Evolutionary conservation across 805 yeast species (phyloP).

Genomic region (Wickerhamiella lipophila): DNA sequence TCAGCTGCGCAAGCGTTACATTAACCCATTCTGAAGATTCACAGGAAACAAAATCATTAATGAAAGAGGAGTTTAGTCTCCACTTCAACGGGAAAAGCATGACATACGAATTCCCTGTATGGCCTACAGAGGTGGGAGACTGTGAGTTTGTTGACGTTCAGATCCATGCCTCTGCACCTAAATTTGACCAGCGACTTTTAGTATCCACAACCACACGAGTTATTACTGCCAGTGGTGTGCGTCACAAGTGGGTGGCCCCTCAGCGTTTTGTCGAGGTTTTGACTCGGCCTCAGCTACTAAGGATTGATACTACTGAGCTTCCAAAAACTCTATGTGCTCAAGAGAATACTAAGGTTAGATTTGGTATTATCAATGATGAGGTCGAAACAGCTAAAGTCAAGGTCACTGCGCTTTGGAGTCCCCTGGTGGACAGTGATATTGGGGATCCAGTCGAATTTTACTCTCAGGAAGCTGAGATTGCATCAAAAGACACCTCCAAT

Average conservation of each 20-base stretch:
- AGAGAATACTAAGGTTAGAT: conserved; percentile 18
- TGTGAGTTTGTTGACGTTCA: conserved; percentile 17
- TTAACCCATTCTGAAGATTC: background rate
- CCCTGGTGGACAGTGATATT: background rate
- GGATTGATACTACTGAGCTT: background rate
- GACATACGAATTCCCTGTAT: conserved; percentile 23
- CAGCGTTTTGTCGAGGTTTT: conserved; percentile 8
- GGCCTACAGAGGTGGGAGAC: conserved; percentile 23
- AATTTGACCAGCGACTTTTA: conserved; percentile 13
- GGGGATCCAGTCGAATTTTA: background rate
- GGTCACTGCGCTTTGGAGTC: conserved; percentile 6
- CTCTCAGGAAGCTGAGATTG: background rate
- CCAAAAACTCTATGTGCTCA: conserved; percentile 14
- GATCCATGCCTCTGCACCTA: conserved; percentile 10
- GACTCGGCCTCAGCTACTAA: conserved; percentile 26
- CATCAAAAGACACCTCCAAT: background rate
- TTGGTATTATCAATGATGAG: conserved; percentile 23
- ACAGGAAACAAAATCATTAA: no score
- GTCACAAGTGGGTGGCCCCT: conserved; percentile 1
- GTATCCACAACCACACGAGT: conserved; percentile 4
- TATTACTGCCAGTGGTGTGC: background rate
- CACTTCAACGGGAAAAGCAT: background rate
- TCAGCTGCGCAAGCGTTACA: conserved; percentile 12
- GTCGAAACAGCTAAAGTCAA: conserved; percentile 19
- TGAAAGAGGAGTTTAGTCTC: background rate